These are phyloP conservation scores for Emericellopsis terricola DNA, from an alignment of 495 filamentous ascomycete genomes.

Conservation along the genomic window DNA sequence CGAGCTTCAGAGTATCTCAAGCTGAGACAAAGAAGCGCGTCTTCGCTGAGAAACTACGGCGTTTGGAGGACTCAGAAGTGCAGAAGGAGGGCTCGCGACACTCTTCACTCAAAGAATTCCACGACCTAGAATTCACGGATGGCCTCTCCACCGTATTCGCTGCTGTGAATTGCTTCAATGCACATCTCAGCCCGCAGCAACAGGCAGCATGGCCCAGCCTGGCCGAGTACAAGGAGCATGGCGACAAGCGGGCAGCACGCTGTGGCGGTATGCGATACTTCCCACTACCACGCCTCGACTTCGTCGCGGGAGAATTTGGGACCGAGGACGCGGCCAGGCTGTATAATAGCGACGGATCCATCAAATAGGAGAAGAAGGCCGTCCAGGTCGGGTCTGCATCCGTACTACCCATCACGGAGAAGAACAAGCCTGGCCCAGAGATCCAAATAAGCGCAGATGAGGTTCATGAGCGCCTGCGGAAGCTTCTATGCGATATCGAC, in stretches of 20 bases:
- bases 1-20: neutral
- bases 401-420: neutral
- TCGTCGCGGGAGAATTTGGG: neutral
- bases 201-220: conserved; percentile 2
- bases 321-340: neutral
- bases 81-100: neutral
- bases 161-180: conserved; percentile 2
- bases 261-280: neutral
- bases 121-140: neutral
- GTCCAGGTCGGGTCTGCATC: neutral
- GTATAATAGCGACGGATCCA: conserved; percentile 2
- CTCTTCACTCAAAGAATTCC: neutral
- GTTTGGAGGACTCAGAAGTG: neutral
- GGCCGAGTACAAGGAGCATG: conserved; percentile 1
- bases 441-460: neutral
- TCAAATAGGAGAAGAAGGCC: conserved; percentile 3
- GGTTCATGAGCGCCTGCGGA: neutral
- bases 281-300: conserved; percentile 1
- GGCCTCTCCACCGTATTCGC: conserved; percentile 2
- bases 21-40: neutral
- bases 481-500: neutral
- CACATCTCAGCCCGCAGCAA: neutral
- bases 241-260: neutral
- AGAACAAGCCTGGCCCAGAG: neutral
- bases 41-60: neutral